Percentiles rank a stretch among this genome's conserved stretches.
These are phyloP conservation scores for Penicillium polonicum DNA, from an alignment of 2,329 filamentous ascomycete species.

Conservation along the genomic window DNA sequence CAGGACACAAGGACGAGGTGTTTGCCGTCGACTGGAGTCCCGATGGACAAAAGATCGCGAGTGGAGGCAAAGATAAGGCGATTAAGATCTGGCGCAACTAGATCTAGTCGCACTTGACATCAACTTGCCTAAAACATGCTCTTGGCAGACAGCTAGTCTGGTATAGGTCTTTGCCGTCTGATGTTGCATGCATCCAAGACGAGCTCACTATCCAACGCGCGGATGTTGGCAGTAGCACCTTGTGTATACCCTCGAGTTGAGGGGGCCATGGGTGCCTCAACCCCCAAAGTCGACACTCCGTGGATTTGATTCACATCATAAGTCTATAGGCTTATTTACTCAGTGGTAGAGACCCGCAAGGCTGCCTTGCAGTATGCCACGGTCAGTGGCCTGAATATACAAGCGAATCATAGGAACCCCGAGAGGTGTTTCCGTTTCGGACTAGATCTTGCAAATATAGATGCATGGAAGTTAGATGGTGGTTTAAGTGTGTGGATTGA, in stretches of 20 bases:
- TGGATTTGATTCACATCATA: not conserved
- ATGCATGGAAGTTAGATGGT: conserved; percentile 2
- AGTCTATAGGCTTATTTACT: not conserved
- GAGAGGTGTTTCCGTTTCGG: not conserved
- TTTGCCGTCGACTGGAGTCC: conserved; percentile 95
- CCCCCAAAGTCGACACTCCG: not conserved
- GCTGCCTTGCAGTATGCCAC: not conserved
- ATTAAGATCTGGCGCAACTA: conserved; percentile 65
- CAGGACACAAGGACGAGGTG: conserved; percentile 88
- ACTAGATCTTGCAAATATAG: not conserved
- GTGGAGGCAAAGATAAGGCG: conserved; percentile 87
- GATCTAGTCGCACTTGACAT: conserved; percentile 11
- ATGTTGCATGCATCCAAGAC: not conserved
- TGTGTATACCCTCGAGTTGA: not conserved
- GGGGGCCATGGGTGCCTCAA: not conserved
- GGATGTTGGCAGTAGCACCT: not conserved
- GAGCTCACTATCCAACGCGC: not conserved
- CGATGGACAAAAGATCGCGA: conserved; percentile 83
- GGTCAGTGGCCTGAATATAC: not conserved
- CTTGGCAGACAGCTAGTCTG: not conserved
- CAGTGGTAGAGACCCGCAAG: not conserved
- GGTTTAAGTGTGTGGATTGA: conserved; percentile 1
- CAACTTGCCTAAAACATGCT: not conserved
- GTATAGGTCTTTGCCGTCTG: not conserved
- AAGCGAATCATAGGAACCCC: not conserved